Base-by-base conservation (phyloP, 2,329 filamentous ascomycete genomes). In the Phoma sp. region DNA sequence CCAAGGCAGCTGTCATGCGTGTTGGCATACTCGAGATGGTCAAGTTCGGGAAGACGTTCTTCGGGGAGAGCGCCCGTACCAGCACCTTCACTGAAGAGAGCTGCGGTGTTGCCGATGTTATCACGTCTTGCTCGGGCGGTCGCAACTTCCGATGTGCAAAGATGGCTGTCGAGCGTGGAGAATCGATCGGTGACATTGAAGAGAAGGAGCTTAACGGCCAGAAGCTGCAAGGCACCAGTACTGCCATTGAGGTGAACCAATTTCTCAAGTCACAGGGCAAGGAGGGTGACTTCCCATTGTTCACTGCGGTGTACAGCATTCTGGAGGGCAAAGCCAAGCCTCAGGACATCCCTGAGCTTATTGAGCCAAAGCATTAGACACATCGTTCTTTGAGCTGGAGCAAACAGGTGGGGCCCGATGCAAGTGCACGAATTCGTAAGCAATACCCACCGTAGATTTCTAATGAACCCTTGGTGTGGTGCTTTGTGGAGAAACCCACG, bases 1-100 rank as follows among this genome's bases (percentile, higher is more conserved):
- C 94, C 63, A 98, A 99, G 81, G 92, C 95, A n/a, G 95, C 95
- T 40, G 88, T 99, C 57, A 98, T 99, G 92, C 90, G 95, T 37
- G 89, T 98, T 19, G 95, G 95, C 7, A 85, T 99, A 40, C 84
- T 97, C 67, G 95, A 99, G 79, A 96, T 97, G 89, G 92, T 98
- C 70, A 89, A 90, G 73, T 99, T 99, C 66, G 94, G 94, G 62
- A 92, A 93, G 76, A 87, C 89, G 67, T 99, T 98, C 81, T 99
- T 98, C 74, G 86, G 87, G 17, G 85, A 93, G 68, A 91, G 90
- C 1, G 88, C 95, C 24, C 85, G 89, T 62, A 85, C 89, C 9
- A 86, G 85, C 53, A 99, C 95, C 0, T 98, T 99, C 74, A 98
- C 94, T n/a, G 92, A 97, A 73, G 92, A 97, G 74, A 96, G 91